phyloP scores from a whole-genome alignment of 805 yeast genomes.

The Brettanomyces sp. region DNA sequence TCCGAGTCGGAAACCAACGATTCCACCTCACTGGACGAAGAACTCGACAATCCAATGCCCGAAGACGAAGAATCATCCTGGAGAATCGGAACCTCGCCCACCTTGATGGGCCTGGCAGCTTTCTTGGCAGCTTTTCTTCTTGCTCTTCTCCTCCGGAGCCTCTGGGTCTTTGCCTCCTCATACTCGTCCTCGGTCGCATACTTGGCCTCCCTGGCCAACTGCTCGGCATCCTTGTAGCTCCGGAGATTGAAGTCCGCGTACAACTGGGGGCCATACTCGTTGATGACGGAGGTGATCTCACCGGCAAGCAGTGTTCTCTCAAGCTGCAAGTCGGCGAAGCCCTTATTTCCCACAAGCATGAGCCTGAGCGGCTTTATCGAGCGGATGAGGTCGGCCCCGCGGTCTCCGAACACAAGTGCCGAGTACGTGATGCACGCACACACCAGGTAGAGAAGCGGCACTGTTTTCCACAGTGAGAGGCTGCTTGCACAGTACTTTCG shows the following conservation, averaged over 20 bases:
- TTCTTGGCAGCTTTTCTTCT: conserved; percentile 18
- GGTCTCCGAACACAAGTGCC: conserved; percentile 88
- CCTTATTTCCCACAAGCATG: conserved; percentile 48
- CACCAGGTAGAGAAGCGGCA: conserved; percentile 42
- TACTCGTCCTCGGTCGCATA: conserved; percentile 33
- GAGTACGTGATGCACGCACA: conserved; percentile 74
- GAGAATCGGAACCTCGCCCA: conserved; percentile 44
- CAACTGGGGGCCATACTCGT: conserved; percentile 72
- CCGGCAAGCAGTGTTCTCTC: conserved; percentile 54
- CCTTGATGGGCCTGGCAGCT: conserved; percentile 25
- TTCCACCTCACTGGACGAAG: conserved; percentile 20
- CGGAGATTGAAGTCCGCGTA: conserved; percentile 75
- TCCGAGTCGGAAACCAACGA: conserved; percentile 8
- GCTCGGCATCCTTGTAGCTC: conserved; percentile 27
- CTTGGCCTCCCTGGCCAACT: conserved; percentile 16
- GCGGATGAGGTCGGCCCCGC: conserved; percentile 82
- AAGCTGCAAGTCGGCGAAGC: conserved; percentile 48
- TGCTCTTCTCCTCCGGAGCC: conserved; percentile 34
- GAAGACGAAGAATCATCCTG: conserved; percentile 33
- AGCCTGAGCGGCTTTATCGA: conserved; percentile 74
- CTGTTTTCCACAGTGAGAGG: conserved; percentile 15
- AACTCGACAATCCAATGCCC: conserved; percentile 22
- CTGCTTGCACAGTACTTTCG: conserved; percentile 14
- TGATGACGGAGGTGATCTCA: conserved; percentile 72
- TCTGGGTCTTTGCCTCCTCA: conserved; percentile 41